phyloP scores from a whole-genome alignment of 169 alveolate species.

The Eimeria tenella region DNA sequence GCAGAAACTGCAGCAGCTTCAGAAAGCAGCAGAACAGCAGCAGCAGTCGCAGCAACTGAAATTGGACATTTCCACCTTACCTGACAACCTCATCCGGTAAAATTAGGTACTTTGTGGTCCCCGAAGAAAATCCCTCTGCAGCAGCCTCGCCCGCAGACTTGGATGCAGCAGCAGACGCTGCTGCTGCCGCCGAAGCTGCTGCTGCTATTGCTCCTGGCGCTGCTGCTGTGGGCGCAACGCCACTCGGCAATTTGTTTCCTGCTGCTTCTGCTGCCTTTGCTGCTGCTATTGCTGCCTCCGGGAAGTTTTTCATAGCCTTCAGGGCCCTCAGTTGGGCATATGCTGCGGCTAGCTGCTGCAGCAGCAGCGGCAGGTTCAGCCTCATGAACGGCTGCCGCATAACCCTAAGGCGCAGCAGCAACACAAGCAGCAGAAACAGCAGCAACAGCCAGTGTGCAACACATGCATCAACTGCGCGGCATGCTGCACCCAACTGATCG shows the following conservation, averaged over 20 bases:
- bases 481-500: background rate
- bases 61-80: background rate
- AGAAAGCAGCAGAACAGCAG: background rate
- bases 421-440: slow-evolving; percentile 28
- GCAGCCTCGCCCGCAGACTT: background rate
- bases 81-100: slow-evolving; percentile 61
- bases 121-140: background rate
- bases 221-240: slow-evolving; percentile 2
- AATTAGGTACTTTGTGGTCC: slow-evolving; percentile 30
- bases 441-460: background rate
- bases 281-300: background rate
- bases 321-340: slow-evolving; percentile 20
- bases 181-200: slow-evolving; percentile 8
- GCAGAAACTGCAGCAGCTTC: background rate
- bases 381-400: slow-evolving; percentile 68
- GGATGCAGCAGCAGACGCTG: slow-evolving; percentile 50
- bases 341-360: slow-evolving; percentile 32
- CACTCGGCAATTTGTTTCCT: background rate
- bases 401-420: slow-evolving; percentile 54
- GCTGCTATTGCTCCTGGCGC: slow-evolving; percentile 36
- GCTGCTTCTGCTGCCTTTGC: slow-evolving; percentile 46
- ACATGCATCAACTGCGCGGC: background rate
- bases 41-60: slow-evolving; percentile 16
- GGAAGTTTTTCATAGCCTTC: background rate
- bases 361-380: slow-evolving; percentile 66